Evolutionary conservation across 2,329 filamentous ascomycete species (phyloP).

Genomic region (Cryoendolithus antarcticus): DNA sequence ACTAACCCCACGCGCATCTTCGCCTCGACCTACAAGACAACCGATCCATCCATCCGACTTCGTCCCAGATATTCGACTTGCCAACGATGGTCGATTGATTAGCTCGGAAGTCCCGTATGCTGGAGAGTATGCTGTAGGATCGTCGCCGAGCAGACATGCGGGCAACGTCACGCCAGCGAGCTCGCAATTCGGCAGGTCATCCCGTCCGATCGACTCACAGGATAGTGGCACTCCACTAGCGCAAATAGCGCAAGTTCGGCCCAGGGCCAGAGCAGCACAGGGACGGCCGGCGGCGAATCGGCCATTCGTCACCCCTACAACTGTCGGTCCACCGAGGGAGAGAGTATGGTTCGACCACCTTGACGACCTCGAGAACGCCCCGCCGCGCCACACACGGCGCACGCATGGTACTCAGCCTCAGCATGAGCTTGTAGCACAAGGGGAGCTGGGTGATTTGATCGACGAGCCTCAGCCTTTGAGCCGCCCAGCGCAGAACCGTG

Average conservation of each 20-base stretch:
- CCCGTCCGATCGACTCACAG: too few relatives aligned
- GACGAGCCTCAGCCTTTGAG: conserved; percentile 12
- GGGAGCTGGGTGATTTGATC: conserved; percentile 12
- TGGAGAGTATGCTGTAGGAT: too few relatives aligned
- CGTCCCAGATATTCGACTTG: conserved; percentile 11
- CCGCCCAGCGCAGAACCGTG: conserved; percentile 16
- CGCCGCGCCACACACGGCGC: neutral
- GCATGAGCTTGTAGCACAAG: neutral
- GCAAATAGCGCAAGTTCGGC: too few relatives aligned
- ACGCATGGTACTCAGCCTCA: neutral
- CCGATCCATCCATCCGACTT: conserved; percentile 13
- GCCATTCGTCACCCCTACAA: conserved; percentile 19
- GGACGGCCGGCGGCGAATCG: conserved; percentile 10
- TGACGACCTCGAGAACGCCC: conserved; percentile 8
- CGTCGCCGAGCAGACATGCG: too few relatives aligned
- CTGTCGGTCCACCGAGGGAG: conserved; percentile 9
- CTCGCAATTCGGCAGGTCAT: too few relatives aligned
- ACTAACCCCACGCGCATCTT: conserved; percentile 21
- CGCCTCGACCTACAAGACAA: conserved; percentile 11
- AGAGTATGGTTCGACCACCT: conserved; percentile 21
- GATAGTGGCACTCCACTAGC: too few relatives aligned
- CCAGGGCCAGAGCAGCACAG: too few relatives aligned
- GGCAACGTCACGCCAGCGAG: too few relatives aligned
- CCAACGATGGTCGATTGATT: conserved; percentile 11
- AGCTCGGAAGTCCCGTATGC: conserved; percentile 1